A percentile compares a stretch with the other conserved stretches of the same genome.
Evolutionary conservation across 768 basidiomycete species (phyloP).

Genomic region (Rickenella mellea): DNA sequence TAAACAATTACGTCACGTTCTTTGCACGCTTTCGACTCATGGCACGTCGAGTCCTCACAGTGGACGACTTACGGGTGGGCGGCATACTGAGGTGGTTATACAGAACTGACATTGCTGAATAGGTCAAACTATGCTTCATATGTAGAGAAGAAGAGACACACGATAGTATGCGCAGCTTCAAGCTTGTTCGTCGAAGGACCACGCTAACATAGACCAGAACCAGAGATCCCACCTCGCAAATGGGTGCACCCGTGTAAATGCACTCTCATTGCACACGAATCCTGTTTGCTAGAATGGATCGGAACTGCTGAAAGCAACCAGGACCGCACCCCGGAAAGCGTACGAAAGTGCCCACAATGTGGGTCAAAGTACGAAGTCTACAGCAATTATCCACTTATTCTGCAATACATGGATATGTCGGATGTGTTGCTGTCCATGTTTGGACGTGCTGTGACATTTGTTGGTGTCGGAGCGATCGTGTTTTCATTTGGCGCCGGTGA

Average conservation of each 20-base stretch:
- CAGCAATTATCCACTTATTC: slow-evolving; percentile 47
- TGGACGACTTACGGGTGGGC: background rate
- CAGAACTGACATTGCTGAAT: background rate
- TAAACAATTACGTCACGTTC: too few relatives aligned
- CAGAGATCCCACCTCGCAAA: slow-evolving; percentile 37
- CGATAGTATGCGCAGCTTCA: slow-evolving; percentile 23
- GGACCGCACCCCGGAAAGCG: slow-evolving; percentile 42
- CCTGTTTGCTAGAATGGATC: slow-evolving; percentile 75
- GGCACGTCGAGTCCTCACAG: background rate
- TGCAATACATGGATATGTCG: slow-evolving; percentile 39
- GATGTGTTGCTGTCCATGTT: slow-evolving; percentile 40
- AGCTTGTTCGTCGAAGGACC: background rate
- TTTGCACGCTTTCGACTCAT: too few relatives aligned
- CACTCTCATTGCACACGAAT: slow-evolving; percentile 72
- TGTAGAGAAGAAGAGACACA: slow-evolving; percentile 64
- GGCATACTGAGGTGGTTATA: background rate
- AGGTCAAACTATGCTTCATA: slow-evolving; percentile 75
- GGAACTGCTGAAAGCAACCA: slow-evolving; percentile 52
- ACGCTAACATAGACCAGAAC: slow-evolving; percentile 18
- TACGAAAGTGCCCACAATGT: slow-evolving; percentile 77
- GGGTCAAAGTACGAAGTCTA: slow-evolving; percentile 55
- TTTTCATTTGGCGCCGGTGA: slow-evolving; percentile 54
- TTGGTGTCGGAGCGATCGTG: slow-evolving; percentile 39
- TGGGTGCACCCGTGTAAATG: slow-evolving; percentile 82
- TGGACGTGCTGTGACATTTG: slow-evolving; percentile 44